Conservation (phyloP, 805 yeast genomes). For the Myxozyma vanderwaltii region DNA sequence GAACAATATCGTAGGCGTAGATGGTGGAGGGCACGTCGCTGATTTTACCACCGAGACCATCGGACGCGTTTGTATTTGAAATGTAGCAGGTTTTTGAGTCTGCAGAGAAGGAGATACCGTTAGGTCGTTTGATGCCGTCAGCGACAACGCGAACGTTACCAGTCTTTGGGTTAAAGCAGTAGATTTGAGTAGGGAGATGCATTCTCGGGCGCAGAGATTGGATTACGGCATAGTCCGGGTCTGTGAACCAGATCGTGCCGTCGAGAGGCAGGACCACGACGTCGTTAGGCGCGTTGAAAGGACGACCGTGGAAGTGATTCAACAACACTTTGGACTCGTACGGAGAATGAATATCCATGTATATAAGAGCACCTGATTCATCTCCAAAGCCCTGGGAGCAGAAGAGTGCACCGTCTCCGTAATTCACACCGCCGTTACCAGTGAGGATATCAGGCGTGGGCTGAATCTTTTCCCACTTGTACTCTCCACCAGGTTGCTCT, state of each 20-base stretch:
- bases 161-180: conserved; percentile 45
- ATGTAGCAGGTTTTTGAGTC: conserved; percentile 50
- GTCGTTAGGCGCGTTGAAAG: conserved; percentile 39
- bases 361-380: conserved; percentile 31
- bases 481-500: conserved; percentile 6
- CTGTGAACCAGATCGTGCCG: conserved; percentile 41
- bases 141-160: conserved; percentile 40
- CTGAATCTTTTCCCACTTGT: conserved; percentile 32
- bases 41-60: conserved; percentile 25
- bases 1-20: conserved; percentile 38
- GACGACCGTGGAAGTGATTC: conserved; percentile 39
- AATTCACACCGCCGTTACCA: conserved; percentile 39
- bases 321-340: conserved; percentile 28
- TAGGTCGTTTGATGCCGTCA: conserved; percentile 57
- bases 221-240: conserved; percentile 36
- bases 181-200: conserved; percentile 43
- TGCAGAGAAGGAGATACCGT: conserved; percentile 64
- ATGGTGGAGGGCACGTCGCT: conserved; percentile 34
- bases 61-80: conserved; percentile 48
- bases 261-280: conserved; percentile 38
- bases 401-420: conserved; percentile 35
- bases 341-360: conserved; percentile 34
- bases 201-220: conserved; percentile 32
- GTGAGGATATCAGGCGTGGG: conserved; percentile 34
- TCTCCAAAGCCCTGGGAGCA: conserved; percentile 38